Evolutionary conservation across 164 flowering plant genomes (phyloP), one percentile per base, ranked within the genome.

Genomic region (Santalum album): DNA sequence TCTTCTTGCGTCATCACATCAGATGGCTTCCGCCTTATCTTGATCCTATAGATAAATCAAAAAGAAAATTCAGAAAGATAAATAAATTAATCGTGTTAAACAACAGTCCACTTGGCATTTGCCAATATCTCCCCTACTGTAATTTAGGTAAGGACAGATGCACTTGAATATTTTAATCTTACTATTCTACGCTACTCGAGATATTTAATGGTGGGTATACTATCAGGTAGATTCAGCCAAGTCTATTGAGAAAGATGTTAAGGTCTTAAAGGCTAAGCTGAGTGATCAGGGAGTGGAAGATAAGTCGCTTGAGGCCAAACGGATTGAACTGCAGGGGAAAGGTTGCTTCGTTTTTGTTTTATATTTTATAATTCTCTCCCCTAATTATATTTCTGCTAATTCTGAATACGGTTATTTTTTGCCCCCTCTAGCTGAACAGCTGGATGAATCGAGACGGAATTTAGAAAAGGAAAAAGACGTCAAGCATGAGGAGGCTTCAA

Each of bases 231-330:
- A 75, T 63, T 70, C 82, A 50, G 75, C 81, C 11, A 91, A 91
- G 74, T 38, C 78, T 17, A 69, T 83, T 64, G 98, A 88, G 25
- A 89, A 82, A 61, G 91, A 92, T 17, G 70, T 72, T 1, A 89
- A 87, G 65, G 72, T 58, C 56, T 61, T 89, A 18, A 88, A 82
- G 69, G 64, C 70, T 23, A 86, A 79, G 66, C 56, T 81, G 26
- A 72, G 75, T 61, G 89, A 83, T 48, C 86, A 76, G 27, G 81
- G 57, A 62, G 68, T 81, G 49, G 25, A 62, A 48, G 78, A 75
- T 7, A 86, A 77, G 75, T 78, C 89, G 27, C 83, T 84, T 23
- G 91, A 79, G 52, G 87, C 86, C 38, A 84, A 85, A 69, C 39
- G 78, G 39, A 71, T 79, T 60, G 96, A 89, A 65, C 64, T 59